Conservation (phyloP, 345 rosid species). For the Odontarrhena argentea region DNA sequence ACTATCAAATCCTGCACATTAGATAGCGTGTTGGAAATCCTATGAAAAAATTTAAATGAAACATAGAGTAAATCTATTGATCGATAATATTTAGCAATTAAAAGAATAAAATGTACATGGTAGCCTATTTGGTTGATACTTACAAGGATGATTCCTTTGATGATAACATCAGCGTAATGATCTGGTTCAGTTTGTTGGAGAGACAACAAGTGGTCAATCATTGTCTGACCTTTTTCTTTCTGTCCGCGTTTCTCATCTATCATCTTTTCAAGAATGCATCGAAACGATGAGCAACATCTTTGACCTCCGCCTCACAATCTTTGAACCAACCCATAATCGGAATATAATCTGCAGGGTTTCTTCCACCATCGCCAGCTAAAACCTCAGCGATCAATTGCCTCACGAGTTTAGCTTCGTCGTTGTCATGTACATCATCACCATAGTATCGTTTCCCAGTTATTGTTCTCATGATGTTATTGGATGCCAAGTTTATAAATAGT, state of each 20-base stretch:
- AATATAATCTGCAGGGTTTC: slow-evolving; percentile 49
- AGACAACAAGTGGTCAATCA: slow-evolving; percentile 54
- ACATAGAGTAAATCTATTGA: too few species aligned
- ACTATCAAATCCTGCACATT: too few species aligned
- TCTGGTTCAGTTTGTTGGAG: slow-evolving; percentile 54
- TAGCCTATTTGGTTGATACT: too few species aligned
- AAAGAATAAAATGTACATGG: too few species aligned
- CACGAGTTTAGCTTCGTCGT: slow-evolving; percentile 40
- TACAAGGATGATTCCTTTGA: slow-evolving; percentile 51
- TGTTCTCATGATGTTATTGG: slow-evolving; percentile 48
- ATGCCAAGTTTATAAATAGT: slow-evolving; percentile 40
- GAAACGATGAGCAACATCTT: slow-evolving; percentile 17
- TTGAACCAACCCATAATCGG: slow-evolving; percentile 49
- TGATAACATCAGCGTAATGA: slow-evolving; percentile 49
- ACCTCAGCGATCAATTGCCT: slow-evolving; percentile 44
- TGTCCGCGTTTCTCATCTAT: slow-evolving; percentile 47
- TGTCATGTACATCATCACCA: slow-evolving; percentile 42
- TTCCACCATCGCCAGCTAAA: slow-evolving; percentile 27
- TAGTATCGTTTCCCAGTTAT: slow-evolving; percentile 48
- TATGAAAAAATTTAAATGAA: too few species aligned
- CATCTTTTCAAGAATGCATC: slow-evolving; percentile 48
- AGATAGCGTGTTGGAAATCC: too few species aligned
- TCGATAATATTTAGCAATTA: too few species aligned
- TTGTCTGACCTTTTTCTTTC: slow-evolving; percentile 33
- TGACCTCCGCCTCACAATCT: slow-evolving; percentile 35